Evolutionary conservation across 2,329 filamentous ascomycete genomes (phyloP).

Genomic region (Ascochyta viciae-villosae): DNA sequence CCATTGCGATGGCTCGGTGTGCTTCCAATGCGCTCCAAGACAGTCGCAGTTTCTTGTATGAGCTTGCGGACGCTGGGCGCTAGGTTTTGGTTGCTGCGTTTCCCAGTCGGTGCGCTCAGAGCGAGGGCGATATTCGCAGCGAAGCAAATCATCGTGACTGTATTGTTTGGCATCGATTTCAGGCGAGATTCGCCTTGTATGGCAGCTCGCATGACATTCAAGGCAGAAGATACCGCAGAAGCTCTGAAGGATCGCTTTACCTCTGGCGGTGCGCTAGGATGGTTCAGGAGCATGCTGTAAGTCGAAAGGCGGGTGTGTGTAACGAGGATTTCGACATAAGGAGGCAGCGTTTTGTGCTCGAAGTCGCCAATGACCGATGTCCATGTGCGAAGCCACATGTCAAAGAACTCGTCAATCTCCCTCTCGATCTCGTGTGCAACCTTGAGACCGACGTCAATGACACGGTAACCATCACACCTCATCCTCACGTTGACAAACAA

Average conservation of each 20-base stretch:
- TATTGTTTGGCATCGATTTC: constrained; percentile 80
- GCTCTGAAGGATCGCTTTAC: constrained; percentile 77
- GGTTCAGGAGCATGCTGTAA: constrained; percentile 77
- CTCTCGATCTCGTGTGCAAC: constrained; percentile 54
- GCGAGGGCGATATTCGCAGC: constrained; percentile 62
- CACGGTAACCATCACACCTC: constrained; percentile 66
- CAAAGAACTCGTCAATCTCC: constrained; percentile 70
- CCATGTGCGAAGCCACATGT: constrained; percentile 71
- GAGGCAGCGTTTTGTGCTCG: constrained; percentile 64
- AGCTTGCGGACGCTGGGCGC: constrained; percentile 45
- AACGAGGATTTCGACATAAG: constrained; percentile 77
- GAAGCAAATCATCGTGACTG: constrained; percentile 79
- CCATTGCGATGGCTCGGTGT: constrained; percentile 72
- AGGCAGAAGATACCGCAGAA: constrained; percentile 72
- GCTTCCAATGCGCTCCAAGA: constrained; percentile 72
- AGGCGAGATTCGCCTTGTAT: constrained; percentile 74
- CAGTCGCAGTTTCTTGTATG: constrained; percentile 71
- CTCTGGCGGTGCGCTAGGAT: constrained; percentile 72
- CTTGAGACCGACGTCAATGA: constrained; percentile 58
- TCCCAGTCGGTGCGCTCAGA: constrained; percentile 46
- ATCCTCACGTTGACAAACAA: constrained; percentile 65
- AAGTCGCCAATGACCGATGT: constrained; percentile 31
- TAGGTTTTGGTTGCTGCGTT: constrained; percentile 34
- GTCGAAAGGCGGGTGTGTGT: constrained; percentile 76
- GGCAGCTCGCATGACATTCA: constrained; percentile 77